Evolutionary conservation across 345 rosid genomes (phyloP).

Genomic region (Populus deltoides): DNA sequence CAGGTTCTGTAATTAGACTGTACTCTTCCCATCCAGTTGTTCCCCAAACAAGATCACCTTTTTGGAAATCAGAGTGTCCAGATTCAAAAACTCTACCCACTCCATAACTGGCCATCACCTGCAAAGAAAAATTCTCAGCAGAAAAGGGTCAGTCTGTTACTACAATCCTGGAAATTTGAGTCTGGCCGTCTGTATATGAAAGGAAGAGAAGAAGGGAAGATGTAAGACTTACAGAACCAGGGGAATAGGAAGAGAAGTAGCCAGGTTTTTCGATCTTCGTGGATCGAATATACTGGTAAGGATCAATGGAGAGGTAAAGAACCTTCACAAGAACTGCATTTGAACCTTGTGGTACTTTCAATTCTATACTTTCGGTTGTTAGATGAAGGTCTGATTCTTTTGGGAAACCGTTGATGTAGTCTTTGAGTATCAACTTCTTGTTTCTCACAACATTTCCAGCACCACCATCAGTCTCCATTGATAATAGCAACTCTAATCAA

Average conservation of each 20-base stretch:
- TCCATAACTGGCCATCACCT: not conserved
- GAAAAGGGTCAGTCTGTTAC: fast-evolving
- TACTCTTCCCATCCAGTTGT: conserved; percentile 34
- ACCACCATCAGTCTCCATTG: no score
- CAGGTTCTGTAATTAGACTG: conserved; percentile 6
- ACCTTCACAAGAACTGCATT: conserved; percentile 39
- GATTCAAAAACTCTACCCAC: conserved; percentile 31
- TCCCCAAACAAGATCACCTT: conserved; percentile 35
- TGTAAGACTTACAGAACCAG: not conserved
- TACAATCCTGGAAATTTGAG: no score
- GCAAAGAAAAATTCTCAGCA: fast-evolving
- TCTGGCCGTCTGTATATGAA: no score
- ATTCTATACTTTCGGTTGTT: not conserved
- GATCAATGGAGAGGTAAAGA: conserved; percentile 37
- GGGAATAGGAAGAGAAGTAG: not conserved
- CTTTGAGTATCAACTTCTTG: no score
- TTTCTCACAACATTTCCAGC: not conserved
- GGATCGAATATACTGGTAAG: conserved; percentile 20
- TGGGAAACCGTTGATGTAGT: no score
- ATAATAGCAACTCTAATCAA: no score
- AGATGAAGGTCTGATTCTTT: no score
- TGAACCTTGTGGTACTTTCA: conserved; percentile 21
- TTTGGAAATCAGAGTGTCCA: conserved; percentile 11
- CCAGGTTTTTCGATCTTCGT: not conserved
- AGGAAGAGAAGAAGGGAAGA: fast-evolving